phyloP scores from a whole-genome alignment of 1,139 yeast genomes.

The Chernovozyma sophiae-reginae region DNA sequence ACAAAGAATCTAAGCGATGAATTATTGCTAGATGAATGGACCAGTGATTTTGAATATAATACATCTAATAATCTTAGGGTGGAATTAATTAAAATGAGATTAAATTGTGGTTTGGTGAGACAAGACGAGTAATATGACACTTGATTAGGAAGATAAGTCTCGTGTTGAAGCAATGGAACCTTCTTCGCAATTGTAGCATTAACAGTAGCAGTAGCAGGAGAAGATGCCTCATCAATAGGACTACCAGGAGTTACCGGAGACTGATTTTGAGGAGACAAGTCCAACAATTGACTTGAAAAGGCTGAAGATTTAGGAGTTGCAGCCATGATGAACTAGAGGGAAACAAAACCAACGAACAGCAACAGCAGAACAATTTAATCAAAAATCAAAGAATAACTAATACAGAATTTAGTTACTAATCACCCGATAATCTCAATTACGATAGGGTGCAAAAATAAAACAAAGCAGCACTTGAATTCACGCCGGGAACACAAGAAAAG shows the following conservation, averaged over 20 bases:
- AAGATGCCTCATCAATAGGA: neutral
- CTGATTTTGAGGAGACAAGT: neutral
- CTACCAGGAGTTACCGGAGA: neutral
- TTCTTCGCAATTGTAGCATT: conserved; percentile 2
- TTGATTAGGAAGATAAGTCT: conserved; percentile 28
- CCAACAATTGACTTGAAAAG: conserved; percentile 1
- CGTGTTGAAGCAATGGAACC: neutral
- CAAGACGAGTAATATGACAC: conserved; percentile 37
- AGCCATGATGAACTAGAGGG: neutral
- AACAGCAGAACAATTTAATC: too few relatives aligned
- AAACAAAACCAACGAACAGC: too few relatives aligned
- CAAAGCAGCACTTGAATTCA: too few relatives aligned
- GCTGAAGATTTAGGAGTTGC: neutral
- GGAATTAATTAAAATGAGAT: conserved; percentile 36
- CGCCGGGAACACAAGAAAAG: too few relatives aligned
- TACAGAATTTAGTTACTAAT: too few relatives aligned
- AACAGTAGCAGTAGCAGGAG: conserved; percentile 5
- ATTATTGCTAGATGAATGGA: conserved; percentile 16
- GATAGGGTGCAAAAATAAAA: too few relatives aligned
- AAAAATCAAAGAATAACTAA: too few relatives aligned
- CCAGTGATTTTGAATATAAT: conserved; percentile 16
- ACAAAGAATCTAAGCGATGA: conserved; percentile 43
- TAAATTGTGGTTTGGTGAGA: conserved; percentile 40
- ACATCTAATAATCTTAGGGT: conserved; percentile 35
- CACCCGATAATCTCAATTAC: too few relatives aligned